phyloP scores from a whole-genome alignment of 2,329 filamentous ascomycete species.

The Ceratocystis colombiana region DNA sequence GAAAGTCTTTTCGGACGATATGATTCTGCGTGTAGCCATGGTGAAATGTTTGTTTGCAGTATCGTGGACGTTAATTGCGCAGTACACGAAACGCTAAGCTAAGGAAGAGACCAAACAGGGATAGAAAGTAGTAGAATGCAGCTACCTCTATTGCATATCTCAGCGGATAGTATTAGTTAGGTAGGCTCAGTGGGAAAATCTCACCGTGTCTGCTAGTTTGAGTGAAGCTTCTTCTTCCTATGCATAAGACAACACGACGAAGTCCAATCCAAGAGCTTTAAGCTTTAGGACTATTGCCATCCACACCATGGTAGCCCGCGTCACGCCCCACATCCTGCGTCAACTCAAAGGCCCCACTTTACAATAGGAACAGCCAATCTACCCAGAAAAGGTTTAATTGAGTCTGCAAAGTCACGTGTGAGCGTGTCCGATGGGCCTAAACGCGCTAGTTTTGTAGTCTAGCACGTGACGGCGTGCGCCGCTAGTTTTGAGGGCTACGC shows the following conservation, averaged over 20 bases:
- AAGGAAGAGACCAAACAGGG: not conserved
- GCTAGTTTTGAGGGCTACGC: not conserved
- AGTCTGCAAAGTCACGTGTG: not conserved
- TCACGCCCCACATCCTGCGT: slow-evolving; percentile 2
- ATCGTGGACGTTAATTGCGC: not conserved
- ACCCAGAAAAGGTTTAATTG: slow-evolving; percentile 6
- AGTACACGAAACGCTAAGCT: not conserved
- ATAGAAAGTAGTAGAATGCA: not conserved
- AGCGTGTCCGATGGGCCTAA: not conserved
- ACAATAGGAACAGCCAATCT: not conserved
- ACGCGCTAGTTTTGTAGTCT: not conserved
- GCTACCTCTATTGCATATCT: not conserved
- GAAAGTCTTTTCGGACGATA: slow-evolving; percentile 55
- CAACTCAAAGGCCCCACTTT: not conserved
- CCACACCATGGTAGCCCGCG: not conserved
- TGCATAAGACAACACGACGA: not conserved
- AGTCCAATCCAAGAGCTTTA: not conserved
- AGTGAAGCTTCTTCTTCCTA: not conserved
- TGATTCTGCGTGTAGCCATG: slow-evolving; percentile 63
- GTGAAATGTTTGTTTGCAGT: slow-evolving; percentile 27
- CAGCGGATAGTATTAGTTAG: not conserved
- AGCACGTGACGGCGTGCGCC: not conserved
- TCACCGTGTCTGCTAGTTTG: not conserved
- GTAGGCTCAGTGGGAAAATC: not conserved
- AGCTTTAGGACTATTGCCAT: not conserved